These are phyloP conservation scores for Xanthoparmelia taractica DNA, from an alignment of 495 filamentous ascomycete species.

Conservation along the genomic window DNA sequence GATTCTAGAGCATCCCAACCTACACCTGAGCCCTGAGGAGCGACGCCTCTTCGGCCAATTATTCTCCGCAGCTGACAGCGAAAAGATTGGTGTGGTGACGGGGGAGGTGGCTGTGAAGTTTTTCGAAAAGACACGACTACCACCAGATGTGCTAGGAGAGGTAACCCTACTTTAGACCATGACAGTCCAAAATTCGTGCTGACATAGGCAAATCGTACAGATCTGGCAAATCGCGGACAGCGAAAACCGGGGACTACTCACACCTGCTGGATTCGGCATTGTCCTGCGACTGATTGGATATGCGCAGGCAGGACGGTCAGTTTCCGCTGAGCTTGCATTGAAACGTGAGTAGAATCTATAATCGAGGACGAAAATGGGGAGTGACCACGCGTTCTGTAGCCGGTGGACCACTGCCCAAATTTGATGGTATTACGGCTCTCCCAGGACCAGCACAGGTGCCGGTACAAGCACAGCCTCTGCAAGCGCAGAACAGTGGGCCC, in stretches of 20 bases:
- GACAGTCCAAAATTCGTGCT: conserved; percentile 2
- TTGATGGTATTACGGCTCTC: conserved; percentile 62
- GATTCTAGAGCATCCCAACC: conserved; percentile 46
- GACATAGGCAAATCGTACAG: conserved; percentile 38
- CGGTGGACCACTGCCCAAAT: conserved; percentile 75
- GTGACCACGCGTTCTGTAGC: conserved; percentile 40
- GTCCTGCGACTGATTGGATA: conserved; percentile 91
- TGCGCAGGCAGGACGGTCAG: conserved; percentile 77
- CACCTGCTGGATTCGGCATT: conserved; percentile 81
- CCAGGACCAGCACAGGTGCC: conserved; percentile 31
- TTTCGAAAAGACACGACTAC: conserved; percentile 89
- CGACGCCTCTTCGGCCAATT: conserved; percentile 88
- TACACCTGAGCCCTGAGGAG: conserved; percentile 86
- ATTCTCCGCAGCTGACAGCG: conserved; percentile 81
- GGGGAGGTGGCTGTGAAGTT: conserved; percentile 95
- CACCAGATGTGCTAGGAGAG: conserved; percentile 80
- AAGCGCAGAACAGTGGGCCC: conserved; percentile 56
- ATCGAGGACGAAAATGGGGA: conserved; percentile 19
- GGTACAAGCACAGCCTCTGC: conserved; percentile 34
- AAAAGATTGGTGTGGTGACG: conserved; percentile 85
- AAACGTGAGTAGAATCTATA: conserved; percentile 42
- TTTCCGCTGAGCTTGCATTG: conserved; percentile 67
- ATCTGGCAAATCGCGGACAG: conserved; percentile 99
- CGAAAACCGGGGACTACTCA: conserved; percentile 90
- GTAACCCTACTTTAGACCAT: conserved; percentile 40